phyloP scores from a whole-genome alignment of 108 stramenopile species.

The Phaeodactylum tricornutum region DNA sequence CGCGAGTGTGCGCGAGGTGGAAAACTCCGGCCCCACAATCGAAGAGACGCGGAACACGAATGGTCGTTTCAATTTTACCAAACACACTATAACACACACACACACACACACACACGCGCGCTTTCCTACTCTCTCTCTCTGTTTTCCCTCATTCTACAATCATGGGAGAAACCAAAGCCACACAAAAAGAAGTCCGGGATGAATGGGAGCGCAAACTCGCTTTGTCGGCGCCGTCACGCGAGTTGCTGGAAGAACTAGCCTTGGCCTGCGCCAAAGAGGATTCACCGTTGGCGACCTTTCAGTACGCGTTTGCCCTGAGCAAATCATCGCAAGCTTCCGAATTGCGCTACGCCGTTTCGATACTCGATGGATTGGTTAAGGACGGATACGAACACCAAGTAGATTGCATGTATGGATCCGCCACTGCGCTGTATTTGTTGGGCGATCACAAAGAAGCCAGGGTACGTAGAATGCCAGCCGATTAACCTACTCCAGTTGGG shows the following conservation, averaged over 20 bases:
- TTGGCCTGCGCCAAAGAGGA: slow-evolving; percentile 48
- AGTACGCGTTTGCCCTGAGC: slow-evolving; percentile 76
- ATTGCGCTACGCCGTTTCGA: slow-evolving; percentile 57
- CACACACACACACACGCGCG: no score
- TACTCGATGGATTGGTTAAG: slow-evolving; percentile 68
- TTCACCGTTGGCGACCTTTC: slow-evolving; percentile 63
- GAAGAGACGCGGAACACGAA: no score
- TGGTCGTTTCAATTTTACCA: no score
- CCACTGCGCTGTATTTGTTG: slow-evolving; percentile 67
- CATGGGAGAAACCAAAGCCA: slow-evolving; percentile 66
- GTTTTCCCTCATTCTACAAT: no score
- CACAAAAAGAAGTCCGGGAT: slow-evolving; percentile 35
- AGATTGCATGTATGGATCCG: slow-evolving; percentile 78
- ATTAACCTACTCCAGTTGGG: no score
- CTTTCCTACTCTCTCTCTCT: no score
- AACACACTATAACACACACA: no score
- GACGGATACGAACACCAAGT: slow-evolving; percentile 74
- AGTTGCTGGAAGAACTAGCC: slow-evolving; percentile 74
- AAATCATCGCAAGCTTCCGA: slow-evolving; percentile 48
- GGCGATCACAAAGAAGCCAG: slow-evolving; percentile 54
- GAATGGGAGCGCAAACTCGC: slow-evolving; percentile 63
- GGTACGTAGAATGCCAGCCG: slow-evolving; percentile 17
- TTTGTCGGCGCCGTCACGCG: slow-evolving; percentile 40
- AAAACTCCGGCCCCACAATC: no score
- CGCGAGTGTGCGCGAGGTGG: no score